Conservation (phyloP, 225 moss, liverwort and hornwort genomes). For the Thuidium tamariscinum region DNA sequence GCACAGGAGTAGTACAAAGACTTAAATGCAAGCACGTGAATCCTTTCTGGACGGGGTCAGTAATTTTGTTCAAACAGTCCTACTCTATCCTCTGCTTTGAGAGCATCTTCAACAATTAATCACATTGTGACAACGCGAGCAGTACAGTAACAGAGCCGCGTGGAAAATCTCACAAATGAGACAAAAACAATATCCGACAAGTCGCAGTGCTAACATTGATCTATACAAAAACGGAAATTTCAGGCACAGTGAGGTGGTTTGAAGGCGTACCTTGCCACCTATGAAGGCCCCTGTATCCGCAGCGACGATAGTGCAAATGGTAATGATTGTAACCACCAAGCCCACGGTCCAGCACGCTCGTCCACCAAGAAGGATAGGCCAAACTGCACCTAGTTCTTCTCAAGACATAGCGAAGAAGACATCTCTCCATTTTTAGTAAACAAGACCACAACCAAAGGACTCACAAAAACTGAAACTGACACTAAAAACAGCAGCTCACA, state of each 20-base stretch:
- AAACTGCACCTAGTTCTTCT: constrained; percentile 61
- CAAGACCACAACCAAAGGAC: neutral
- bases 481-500: neutral
- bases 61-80: neutral
- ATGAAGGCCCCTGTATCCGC: constrained; percentile 86
- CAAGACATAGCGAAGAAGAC: neutral
- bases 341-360: constrained; percentile 91
- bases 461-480: neutral
- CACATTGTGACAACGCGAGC: neutral
- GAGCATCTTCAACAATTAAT: neutral
- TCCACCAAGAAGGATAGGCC: constrained; percentile 83
- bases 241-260: neutral
- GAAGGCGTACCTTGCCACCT: constrained; percentile 64
- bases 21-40: neutral
- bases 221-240: neutral
- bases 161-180: neutral
- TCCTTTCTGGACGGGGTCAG: neutral
- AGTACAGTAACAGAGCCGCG: neutral
- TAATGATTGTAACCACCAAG: constrained; percentile 78
- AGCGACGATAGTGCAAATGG: constrained; percentile 59
- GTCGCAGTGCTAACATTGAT: neutral
- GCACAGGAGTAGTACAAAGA: neutral
- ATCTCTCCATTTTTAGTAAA: neutral
- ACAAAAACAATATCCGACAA: neutral
- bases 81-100: neutral